Evolutionary conservation across 352 stramenopile genomes (phyloP), one percentile per base, ranked within the genome.

Genomic region (Phytophthora cactorum): DNA sequence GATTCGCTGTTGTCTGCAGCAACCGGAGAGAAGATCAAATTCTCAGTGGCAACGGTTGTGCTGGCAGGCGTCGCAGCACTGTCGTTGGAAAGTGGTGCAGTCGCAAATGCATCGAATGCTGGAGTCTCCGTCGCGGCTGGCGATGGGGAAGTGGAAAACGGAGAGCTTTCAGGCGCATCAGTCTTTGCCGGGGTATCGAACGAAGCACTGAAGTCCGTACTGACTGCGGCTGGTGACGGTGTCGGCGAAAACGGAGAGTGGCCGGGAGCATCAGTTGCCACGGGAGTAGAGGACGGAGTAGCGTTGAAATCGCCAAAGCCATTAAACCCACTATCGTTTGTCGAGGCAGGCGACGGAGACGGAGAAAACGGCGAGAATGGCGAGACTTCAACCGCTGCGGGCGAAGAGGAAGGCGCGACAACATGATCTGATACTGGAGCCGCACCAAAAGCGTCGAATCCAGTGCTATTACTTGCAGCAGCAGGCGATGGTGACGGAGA

Each of bases 331-430:
- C 14, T 58, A 31, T 52, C 43, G 53, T 66, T 52, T 17, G 39
- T 67, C 17, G 46, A 52, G 53, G 60, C 66, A 17, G 66, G 55
- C 3, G 66, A 70, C 10, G 70, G 55, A 8, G 70, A 68, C 14
- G 63, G 54, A 54, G 68, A 68, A 63, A 71, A 74, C 11, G 65
- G 66, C 10, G 63, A 70, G 43, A 77, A 70, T 31, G 64, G 58
- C 0, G 70, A 74, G 3, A 15, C 28, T 5, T 63, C 44, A 22
- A 15, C 58, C 49, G 52, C 17, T 53, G 51, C 22, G 28, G 55
- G n/a, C 32, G 57, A 56, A 3, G 54, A 63, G 47, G 28, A 32
- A 10, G 25, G 50, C 14, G 27, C 53, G 36, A 38, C 28, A 8
- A 31, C 53, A 44, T 52, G 43, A 51, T 36, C 36, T 43, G 52